These are phyloP conservation scores for Rhodotorula diobovata DNA, from an alignment of 768 basidiomycete genomes.

Conservation along the genomic window DNA sequence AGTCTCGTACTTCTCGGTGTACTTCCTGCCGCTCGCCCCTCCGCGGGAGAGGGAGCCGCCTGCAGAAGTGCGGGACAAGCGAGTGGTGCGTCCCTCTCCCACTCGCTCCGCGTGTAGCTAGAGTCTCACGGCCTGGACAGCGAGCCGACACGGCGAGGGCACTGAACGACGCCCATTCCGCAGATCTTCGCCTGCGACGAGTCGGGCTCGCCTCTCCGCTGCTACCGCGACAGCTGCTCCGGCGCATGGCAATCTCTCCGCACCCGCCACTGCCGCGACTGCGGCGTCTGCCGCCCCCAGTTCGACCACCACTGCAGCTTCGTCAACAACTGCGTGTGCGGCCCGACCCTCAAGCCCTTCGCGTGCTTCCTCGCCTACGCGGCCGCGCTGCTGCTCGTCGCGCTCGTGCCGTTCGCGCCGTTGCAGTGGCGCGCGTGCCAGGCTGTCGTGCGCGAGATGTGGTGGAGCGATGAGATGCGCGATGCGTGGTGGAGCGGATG, in stretches of 20 bases:
- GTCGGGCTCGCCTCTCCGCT: background rate
- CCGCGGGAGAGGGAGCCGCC: conserved; percentile 1
- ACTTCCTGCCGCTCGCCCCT: background rate
- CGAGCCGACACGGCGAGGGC: no score
- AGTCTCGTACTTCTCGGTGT: conserved; percentile 19
- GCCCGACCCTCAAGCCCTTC: conserved; percentile 17
- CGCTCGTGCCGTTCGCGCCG: conserved; percentile 18
- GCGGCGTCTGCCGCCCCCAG: background rate
- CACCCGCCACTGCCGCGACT: conserved; percentile 32
- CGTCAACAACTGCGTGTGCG: conserved; percentile 23
- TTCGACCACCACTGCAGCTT: conserved; percentile 38
- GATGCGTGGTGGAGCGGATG: conserved; percentile 21
- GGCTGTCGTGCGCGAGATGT: conserved; percentile 15
- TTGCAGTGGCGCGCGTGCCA: conserved; percentile 6
- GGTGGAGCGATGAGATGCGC: conserved; percentile 3
- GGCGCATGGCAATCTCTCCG: conserved; percentile 20
- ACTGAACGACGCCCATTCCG: background rate
- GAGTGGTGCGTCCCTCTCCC: background rate
- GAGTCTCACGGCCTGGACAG: no score
- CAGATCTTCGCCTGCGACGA: conserved; percentile 29
- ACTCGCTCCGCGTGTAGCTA: no score
- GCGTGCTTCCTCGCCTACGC: conserved; percentile 17
- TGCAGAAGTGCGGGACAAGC: background rate
- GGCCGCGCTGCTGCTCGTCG: conserved; percentile 20
- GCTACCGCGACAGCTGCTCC: conserved; percentile 12